A percentile compares a stretch with the other conserved stretches of the same genome.
Evolutionary conservation across 495 filamentous ascomycete species (phyloP).

Genomic region (Emericellopsis terricola): DNA sequence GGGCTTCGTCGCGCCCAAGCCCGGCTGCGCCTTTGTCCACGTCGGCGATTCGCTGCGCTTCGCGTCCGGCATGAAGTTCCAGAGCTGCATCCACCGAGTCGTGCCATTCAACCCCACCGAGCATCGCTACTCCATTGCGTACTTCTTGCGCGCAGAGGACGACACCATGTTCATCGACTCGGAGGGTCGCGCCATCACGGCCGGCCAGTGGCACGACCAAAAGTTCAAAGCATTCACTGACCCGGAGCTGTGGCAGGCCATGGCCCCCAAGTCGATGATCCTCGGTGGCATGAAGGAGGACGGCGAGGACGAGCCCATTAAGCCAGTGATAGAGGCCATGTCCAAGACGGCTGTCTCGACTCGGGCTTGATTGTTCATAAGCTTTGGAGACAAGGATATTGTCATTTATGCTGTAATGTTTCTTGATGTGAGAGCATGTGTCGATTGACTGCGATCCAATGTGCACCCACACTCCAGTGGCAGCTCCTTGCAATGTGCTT

Average conservation of each 20-base stretch:
- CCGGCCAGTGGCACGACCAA: slow-evolving; percentile 36
- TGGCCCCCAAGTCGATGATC: slow-evolving; percentile 24
- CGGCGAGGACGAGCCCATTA: slow-evolving; percentile 14
- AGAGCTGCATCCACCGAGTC: slow-evolving; percentile 37
- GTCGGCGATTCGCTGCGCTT: slow-evolving; percentile 40
- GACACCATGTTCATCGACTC: slow-evolving; percentile 31
- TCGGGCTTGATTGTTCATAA: no score
- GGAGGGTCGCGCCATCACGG: slow-evolving; percentile 27
- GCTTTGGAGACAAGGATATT: no score
- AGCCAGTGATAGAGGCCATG: no score
- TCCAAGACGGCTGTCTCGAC: no score
- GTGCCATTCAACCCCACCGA: slow-evolving; percentile 28
- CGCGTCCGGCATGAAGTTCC: slow-evolving; percentile 27
- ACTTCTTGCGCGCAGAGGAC: slow-evolving; percentile 37
- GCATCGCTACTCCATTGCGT: slow-evolving; percentile 39
- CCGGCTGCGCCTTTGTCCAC: slow-evolving; percentile 33
- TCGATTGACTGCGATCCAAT: no score
- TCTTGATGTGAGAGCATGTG: no score
- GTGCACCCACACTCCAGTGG: no score
- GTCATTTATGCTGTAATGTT: no score
- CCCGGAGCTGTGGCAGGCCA: slow-evolving; percentile 24
- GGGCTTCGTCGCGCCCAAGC: slow-evolving; percentile 31
- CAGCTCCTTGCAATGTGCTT: no score
- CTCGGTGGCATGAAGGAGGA: slow-evolving; percentile 27
- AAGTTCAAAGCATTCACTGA: slow-evolving; percentile 36